These are phyloP conservation scores for Aspergillus alliaceus DNA, from an alignment of 2,329 filamentous ascomycete genomes.

Conservation along the genomic window DNA sequence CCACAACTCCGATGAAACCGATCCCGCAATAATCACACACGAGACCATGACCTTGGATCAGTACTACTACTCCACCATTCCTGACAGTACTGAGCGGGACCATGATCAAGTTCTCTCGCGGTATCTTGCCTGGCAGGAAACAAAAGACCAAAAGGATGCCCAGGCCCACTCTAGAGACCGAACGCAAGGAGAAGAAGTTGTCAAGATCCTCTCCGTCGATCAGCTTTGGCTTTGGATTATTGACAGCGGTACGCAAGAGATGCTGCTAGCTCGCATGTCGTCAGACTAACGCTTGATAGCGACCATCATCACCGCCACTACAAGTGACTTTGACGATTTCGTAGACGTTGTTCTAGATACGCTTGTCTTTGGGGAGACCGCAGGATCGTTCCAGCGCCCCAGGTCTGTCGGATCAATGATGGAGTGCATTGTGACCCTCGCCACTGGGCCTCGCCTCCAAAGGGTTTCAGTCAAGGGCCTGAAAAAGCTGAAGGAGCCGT, in stretches of 20 bases:
- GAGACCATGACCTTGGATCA: conserved; percentile 15
- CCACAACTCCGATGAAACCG: neutral
- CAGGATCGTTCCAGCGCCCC: neutral
- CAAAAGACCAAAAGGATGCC: neutral
- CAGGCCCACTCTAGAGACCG: too few species aligned
- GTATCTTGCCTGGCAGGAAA: neutral
- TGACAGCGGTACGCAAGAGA: conserved; percentile 10
- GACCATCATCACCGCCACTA: neutral
- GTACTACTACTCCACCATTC: conserved; percentile 13
- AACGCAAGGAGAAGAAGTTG: neutral
- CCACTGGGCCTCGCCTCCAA: neutral
- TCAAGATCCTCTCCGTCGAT: conserved; percentile 15
- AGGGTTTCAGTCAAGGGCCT: neutral
- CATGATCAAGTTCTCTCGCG: conserved; percentile 11
- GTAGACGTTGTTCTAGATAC: neutral
- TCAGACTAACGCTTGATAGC: neutral
- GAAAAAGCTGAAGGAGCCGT: neutral
- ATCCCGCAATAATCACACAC: neutral
- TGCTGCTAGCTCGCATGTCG: neutral
- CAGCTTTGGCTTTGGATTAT: conserved; percentile 24
- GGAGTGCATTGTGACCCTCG: neutral
- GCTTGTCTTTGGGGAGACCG: neutral
- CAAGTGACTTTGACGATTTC: neutral
- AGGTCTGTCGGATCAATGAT: neutral
- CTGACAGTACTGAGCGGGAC: conserved; percentile 9